Evolutionary conservation across 352 stramenopile genomes (phyloP), one percentile per base, ranked within the genome.

Genomic region (Peronosclerospora sorghi): DNA sequence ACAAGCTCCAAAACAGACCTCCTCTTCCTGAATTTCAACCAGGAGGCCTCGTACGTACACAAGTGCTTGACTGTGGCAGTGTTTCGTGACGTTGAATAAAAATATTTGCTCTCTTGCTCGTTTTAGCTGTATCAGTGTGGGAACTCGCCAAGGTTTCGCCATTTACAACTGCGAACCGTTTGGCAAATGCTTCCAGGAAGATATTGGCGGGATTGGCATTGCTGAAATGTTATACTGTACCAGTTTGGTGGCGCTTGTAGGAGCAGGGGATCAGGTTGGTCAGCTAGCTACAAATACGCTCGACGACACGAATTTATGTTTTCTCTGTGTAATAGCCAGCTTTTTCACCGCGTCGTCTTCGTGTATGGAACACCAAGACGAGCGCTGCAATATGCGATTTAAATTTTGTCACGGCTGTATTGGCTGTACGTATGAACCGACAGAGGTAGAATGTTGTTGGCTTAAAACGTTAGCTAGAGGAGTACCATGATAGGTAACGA

Each of bases 111-210:
- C 9, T n/a, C 10, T 39, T 12, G 17, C 18, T 39, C 10, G 28
- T 54, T 21, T 61, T 56, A 95, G 80, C 34, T 96, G 86, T 48
- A 85, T 96, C 51, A 90, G 83, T 43, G 79, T 96, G 15, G 86
- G 86, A 24, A 93, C 86, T 26, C 74, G 76, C 18, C 65, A 72
- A 42, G 84, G 86, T 45, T 96, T 94, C 39, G 59, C 63, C 35
- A 90, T 96, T 44, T 96, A 94, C 78, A 95, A 92, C 43, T 95
- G 83, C 56, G 76, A 95, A 64, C 86, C 86, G 0, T 96, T 96
- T 47, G 78, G 76, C 8, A 87, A 89, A 48, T 83, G 72, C 41
- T 95, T 96, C 51, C 65, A 92, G 36, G 76, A 92, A 51, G 57
- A 68, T 2, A 86, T 94, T 19, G 86, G 86, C 15, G 86, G 86